Base-by-base conservation (phyloP, 768 basidiomycete species). In the Amanita rubescens region DNA sequence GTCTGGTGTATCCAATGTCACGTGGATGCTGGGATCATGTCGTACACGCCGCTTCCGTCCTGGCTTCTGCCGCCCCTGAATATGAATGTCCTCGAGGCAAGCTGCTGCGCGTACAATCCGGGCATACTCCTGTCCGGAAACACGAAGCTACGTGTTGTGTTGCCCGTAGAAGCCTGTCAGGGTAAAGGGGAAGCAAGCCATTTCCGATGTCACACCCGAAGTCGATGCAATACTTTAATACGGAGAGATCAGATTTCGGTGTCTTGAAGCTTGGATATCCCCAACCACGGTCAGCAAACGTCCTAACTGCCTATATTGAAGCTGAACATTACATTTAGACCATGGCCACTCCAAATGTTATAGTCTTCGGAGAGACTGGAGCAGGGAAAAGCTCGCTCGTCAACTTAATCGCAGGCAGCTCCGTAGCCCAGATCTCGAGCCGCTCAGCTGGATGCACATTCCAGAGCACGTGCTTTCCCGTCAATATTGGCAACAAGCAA, bases 351-450 rank as follows among this genome's bases (percentile, higher is more conserved):
- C 53, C 59, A 3, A 72, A 70, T 42, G 46, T 75, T 44, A 59
- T 75, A 17, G 50, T 76, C 17, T 76, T 75, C 44, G 74, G 75
- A 0, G 71, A 75, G 49, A 65, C 70, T 0, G 74, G 74, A 15
- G 53, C 57, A 11, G 66, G 65, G 54, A 75, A 77, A 56, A 71
- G 74, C 59, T 73, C 70, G n/a, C 60, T 74, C 51, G 60, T 77
- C 49, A 73, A 75, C 60, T 66, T 74, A 67, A 58, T 77, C 42
- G 62, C 61, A 50, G 63, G 64, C 24, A 17, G 42, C 2, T 49
- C 62, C 0, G 43, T 61, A 24, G 72, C 72, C 27, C 48, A 50
- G 0, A 63, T 66, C 17, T 72, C 71, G 5, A 67, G 64, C 49
- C 58, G 63, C 7, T 64, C 69, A 0, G 49, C 58, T 0, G 70